phyloP scores from a whole-genome alignment of 306 rosid species.

The Biancaea sappan region DNA sequence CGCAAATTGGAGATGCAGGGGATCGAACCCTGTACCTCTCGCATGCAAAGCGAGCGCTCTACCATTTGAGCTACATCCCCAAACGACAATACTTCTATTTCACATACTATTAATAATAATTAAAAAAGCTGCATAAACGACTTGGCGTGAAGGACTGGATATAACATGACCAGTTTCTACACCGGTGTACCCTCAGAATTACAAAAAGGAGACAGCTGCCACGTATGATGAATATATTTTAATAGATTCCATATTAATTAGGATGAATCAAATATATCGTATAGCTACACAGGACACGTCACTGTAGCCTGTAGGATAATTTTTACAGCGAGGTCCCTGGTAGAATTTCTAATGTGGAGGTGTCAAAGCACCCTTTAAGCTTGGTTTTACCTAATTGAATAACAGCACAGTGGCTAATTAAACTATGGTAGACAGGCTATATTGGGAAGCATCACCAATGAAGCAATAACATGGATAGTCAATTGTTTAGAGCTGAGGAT shows the following conservation, averaged over 20 bases:
- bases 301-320: too few species aligned
- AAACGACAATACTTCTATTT: accelerated
- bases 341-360: not conserved
- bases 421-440: not conserved
- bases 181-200: too few species aligned
- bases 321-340: not conserved
- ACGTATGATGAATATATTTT: not conserved
- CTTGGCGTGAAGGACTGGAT: too few species aligned
- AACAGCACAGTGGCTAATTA: not conserved
- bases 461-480: not conserved
- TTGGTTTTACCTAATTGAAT: not conserved
- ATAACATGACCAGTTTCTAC: too few species aligned
- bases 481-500: not conserved
- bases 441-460: not conserved
- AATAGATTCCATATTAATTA: too few species aligned
- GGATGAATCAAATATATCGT: too few species aligned
- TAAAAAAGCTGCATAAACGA: too few species aligned
- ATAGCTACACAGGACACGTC: too few species aligned
- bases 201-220: not conserved
- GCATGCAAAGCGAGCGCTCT: slow-evolving; percentile 17
- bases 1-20: not conserved
- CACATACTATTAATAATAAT: not conserved
- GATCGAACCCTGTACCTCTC: slow-evolving; percentile 21
- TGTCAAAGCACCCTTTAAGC: not conserved
- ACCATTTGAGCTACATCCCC: slow-evolving; percentile 24